A percentile compares a stretch with the other conserved stretches of the same genome.
Conservation (phyloP, 2,329 filamentous ascomycete genomes). For the Alternaria arbusti region DNA sequence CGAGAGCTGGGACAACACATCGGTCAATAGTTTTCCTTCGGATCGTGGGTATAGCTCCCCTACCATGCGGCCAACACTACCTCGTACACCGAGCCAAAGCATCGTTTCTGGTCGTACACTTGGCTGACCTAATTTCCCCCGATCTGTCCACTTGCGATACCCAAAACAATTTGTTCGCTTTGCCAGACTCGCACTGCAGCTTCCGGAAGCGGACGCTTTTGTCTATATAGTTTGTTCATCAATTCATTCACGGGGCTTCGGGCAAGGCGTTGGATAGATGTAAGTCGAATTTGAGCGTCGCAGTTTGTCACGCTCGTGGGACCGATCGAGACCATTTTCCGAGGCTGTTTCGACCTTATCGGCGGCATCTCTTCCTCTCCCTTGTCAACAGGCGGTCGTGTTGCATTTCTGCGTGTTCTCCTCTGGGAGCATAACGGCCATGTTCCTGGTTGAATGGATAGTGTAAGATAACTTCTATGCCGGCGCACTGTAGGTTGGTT, state of each 20-base stretch:
- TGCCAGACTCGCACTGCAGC: conserved; percentile 6
- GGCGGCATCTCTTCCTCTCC: conserved; percentile 30
- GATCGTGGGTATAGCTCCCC: conserved; percentile 42
- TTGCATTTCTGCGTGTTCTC: conserved; percentile 32
- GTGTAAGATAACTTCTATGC: conserved; percentile 40
- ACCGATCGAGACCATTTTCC: conserved; percentile 22
- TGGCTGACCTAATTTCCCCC: conserved; percentile 32
- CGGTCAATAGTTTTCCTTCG: conserved; percentile 40
- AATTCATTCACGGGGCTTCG: conserved; percentile 13
- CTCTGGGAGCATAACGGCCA: conserved; percentile 3
- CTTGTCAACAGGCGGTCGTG: conserved; percentile 36
- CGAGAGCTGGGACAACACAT: conserved; percentile 62
- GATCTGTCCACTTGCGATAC: conserved; percentile 44
- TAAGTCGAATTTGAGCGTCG: conserved; percentile 25
- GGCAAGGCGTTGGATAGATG: conserved; percentile 45
- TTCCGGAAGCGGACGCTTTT: conserved; percentile 2
- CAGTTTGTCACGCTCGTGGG: conserved; percentile 40
- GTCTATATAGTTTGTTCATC: conserved; percentile 9
- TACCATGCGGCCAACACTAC: conserved; percentile 38
- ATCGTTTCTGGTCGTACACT: conserved; percentile 50
- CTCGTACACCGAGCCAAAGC: conserved; percentile 47
- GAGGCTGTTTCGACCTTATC: conserved; percentile 19
- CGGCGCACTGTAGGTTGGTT: conserved; percentile 25
- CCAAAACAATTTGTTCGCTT: conserved; percentile 38
- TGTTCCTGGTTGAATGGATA: conserved; percentile 13